A percentile compares a stretch with the other conserved stretches of the same genome.
phyloP scores from a whole-genome alignment of 805 yeast genomes.

The Saturnispora silvae region DNA sequence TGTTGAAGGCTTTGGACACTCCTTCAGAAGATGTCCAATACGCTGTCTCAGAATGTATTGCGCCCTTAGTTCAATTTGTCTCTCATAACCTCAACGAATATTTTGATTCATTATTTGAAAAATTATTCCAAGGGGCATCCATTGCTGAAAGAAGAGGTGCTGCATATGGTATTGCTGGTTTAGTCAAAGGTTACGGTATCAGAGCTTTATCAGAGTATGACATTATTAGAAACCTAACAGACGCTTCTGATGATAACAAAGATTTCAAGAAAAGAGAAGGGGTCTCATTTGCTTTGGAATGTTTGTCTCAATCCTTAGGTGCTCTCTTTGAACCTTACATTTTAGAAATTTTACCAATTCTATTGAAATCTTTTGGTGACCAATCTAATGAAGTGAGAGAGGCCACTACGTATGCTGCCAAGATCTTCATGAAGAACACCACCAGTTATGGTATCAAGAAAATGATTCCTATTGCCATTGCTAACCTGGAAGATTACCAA shows the following conservation, averaged over 20 bases:
- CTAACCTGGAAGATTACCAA: conserved; percentile 74
- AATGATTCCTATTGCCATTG: conserved; percentile 82
- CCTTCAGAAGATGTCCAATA: conserved; percentile 86
- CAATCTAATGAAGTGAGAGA: conserved; percentile 73
- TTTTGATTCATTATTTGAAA: conserved; percentile 48
- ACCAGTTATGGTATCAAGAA: conserved; percentile 88
- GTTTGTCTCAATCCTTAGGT: conserved; percentile 68
- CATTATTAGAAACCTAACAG: conserved; percentile 60
- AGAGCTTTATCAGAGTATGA: conserved; percentile 65
- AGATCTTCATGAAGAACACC: conserved; percentile 79
- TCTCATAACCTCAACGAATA: conserved; percentile 39
- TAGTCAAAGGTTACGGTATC: conserved; percentile 85
- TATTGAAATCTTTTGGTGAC: conserved; percentile 80
- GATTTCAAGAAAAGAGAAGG: conserved; percentile 70
- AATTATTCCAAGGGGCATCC: conserved; percentile 42
- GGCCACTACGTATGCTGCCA: conserved; percentile 81
- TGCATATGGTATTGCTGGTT: conserved; percentile 92
- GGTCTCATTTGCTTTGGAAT: conserved; percentile 77
- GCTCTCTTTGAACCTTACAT: conserved; percentile 88
- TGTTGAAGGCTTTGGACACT: conserved; percentile 66
- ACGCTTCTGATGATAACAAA: conserved; percentile 82
- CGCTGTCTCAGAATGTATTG: conserved; percentile 78
- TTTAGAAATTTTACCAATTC: conserved; percentile 72
- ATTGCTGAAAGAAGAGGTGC: conserved; percentile 74
- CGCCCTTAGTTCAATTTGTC: conserved; percentile 64